These are phyloP conservation scores for Aegilops longissima DNA, from an alignment of 176 grass and related monocot species.

Conservation along the genomic window DNA sequence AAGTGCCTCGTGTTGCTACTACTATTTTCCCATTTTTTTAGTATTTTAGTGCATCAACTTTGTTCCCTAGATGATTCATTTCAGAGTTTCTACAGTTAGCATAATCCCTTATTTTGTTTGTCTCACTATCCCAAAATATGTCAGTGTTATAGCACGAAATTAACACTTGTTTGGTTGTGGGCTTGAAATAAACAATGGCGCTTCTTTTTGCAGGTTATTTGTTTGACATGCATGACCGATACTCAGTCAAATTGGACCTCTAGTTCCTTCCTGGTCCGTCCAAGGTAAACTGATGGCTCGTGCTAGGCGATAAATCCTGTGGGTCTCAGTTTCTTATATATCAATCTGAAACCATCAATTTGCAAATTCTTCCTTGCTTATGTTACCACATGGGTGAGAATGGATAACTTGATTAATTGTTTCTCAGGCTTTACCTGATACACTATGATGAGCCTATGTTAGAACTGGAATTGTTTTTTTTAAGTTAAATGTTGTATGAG, in stretches of 20 bases:
- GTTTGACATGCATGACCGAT: neutral
- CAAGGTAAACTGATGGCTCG: neutral
- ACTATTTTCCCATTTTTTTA: neutral
- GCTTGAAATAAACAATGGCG: neutral
- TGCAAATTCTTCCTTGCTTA: neutral
- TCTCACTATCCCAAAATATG: neutral
- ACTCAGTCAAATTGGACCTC: too few species aligned
- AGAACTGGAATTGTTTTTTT: neutral
- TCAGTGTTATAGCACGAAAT: neutral
- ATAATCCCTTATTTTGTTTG: neutral
- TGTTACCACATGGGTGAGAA: neutral
- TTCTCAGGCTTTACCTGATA: neutral
- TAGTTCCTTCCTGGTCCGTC: too few species aligned
- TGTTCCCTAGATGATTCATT: neutral
- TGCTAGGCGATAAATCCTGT: neutral
- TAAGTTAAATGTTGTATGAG: neutral
- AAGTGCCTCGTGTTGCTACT: neutral
- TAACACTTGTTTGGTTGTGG: neutral
- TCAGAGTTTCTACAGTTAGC: neutral
- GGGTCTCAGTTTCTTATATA: neutral
- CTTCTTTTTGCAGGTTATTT: neutral
- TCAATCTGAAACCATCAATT: neutral
- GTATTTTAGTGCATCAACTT: neutral
- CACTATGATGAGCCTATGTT: neutral
- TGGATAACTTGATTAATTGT: neutral